phyloP scores from a whole-genome alignment of 2,329 filamentous ascomycete genomes.

The Penicillium sp. region DNA sequence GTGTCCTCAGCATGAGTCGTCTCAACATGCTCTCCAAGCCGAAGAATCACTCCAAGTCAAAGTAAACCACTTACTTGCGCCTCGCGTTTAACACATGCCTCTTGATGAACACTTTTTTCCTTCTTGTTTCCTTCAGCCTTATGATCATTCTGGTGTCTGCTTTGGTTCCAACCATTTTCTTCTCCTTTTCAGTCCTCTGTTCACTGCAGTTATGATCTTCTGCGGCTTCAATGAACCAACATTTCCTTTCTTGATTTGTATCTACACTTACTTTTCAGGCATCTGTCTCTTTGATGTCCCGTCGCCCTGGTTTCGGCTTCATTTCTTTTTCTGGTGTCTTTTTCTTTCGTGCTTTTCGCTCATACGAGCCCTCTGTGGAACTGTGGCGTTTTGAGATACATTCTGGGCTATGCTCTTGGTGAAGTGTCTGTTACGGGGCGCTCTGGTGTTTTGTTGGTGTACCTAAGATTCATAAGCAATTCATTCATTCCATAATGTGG shows the following conservation, averaged over 20 bases:
- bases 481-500: not conserved
- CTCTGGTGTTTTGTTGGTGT: not conserved
- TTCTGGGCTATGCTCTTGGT: not conserved
- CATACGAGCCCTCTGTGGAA: not conserved
- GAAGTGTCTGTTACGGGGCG: not conserved
- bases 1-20: constrained; percentile 46
- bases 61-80: constrained; percentile 1
- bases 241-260: constrained; percentile 17
- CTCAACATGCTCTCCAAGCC: constrained; percentile 51
- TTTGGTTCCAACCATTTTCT: constrained; percentile 3
- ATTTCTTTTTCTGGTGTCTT: constrained; percentile 1
- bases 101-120: not conserved
- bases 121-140: not conserved
- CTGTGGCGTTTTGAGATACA: constrained; percentile 1
- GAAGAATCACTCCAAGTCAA: constrained; percentile 39
- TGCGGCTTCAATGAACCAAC: constrained; percentile 4
- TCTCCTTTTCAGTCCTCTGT: not conserved
- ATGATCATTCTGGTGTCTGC: not conserved
- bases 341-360: not conserved
- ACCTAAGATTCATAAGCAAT: not conserved
- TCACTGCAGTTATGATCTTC: constrained; percentile 3
- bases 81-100: constrained; percentile 10
- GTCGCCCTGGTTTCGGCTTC: not conserved
- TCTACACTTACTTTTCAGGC: constrained; percentile 12
- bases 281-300: not conserved